Percentiles rank a stretch among this genome's conserved stretches.
These are phyloP conservation scores for Thraustotheca clavata DNA, from an alignment of 352 stramenopile genomes.

Conservation along the genomic window DNA sequence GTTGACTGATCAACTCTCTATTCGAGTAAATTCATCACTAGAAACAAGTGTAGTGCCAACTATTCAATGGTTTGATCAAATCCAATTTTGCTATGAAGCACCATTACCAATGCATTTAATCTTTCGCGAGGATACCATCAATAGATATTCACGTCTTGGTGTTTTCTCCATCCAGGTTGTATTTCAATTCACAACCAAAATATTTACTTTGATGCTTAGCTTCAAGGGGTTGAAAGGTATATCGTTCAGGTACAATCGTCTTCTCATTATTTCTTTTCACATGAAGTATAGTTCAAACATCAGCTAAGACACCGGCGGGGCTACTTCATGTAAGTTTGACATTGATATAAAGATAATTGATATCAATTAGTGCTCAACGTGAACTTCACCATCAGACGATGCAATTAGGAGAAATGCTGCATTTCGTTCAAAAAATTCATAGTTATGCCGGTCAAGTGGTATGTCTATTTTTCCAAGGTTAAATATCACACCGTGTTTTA, in stretches of 20 bases:
- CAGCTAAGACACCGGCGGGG: not conserved
- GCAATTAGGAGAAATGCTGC: constrained; percentile 59
- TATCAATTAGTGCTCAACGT: constrained; percentile 31
- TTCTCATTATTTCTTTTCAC: not conserved
- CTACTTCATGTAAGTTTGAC: constrained; percentile 1
- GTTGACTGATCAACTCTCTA: not conserved
- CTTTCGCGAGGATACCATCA: not conserved
- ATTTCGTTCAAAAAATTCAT: constrained; percentile 61
- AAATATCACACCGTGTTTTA: not conserved
- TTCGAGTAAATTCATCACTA: not conserved
- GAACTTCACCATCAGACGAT: constrained; percentile 38
- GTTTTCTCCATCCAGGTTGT: not conserved
- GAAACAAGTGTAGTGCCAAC: not conserved
- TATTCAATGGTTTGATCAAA: not conserved
- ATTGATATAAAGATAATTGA: not conserved
- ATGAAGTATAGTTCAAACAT: constrained; percentile 10
- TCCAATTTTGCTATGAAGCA: not conserved
- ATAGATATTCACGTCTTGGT: not conserved
- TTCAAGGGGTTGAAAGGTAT: constrained; percentile 16
- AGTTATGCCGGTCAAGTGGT: constrained; percentile 29
- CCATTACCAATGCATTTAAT: not conserved
- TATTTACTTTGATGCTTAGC: not conserved
- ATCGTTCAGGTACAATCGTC: not conserved
- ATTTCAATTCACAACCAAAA: too few species aligned
- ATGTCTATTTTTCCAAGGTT: constrained; percentile 28